These are phyloP conservation scores for Vararia minispora DNA, from an alignment of 768 basidiomycete species.

Conservation along the genomic window DNA sequence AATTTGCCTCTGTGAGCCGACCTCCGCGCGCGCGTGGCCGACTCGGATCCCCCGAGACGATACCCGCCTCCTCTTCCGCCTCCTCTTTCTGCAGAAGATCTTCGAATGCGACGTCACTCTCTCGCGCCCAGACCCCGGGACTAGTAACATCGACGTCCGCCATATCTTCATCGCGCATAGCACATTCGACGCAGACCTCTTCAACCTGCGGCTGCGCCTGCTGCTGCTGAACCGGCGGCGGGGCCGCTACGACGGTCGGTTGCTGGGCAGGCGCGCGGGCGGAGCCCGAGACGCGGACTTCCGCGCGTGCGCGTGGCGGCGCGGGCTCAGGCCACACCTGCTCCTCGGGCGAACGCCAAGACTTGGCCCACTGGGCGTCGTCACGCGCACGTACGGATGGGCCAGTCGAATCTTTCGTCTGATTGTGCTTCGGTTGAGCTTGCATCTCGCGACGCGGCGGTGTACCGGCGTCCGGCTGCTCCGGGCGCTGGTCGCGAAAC, in stretches of 20 bases:
- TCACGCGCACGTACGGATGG: too few species aligned
- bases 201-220: conserved; percentile 39
- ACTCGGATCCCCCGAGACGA: conserved; percentile 39
- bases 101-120: conserved; percentile 72
- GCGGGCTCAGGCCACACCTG: too few species aligned
- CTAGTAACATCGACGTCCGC: conserved; percentile 85
- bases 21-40: conserved; percentile 58
- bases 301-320: conserved; percentile 24
- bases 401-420: too few species aligned
- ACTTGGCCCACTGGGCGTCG: too few species aligned
- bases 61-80: conserved; percentile 50
- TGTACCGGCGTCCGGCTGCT: background rate
- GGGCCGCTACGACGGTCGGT: conserved; percentile 53
- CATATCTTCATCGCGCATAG: conserved; percentile 99
- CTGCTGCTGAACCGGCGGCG: conserved; percentile 46
- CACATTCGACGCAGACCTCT: conserved; percentile 92
- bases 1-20: conserved; percentile 62
- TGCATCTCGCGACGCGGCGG: too few species aligned
- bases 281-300: conserved; percentile 54
- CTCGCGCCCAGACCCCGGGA: conserved; percentile 84
- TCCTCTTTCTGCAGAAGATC: conserved; percentile 65
- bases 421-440: too few species aligned
- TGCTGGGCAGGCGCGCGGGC: conserved; percentile 62
- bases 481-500: background rate
- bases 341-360: too few species aligned